Conservation (phyloP, 495 filamentous ascomycete species). For the Extremus antarcticus region DNA sequence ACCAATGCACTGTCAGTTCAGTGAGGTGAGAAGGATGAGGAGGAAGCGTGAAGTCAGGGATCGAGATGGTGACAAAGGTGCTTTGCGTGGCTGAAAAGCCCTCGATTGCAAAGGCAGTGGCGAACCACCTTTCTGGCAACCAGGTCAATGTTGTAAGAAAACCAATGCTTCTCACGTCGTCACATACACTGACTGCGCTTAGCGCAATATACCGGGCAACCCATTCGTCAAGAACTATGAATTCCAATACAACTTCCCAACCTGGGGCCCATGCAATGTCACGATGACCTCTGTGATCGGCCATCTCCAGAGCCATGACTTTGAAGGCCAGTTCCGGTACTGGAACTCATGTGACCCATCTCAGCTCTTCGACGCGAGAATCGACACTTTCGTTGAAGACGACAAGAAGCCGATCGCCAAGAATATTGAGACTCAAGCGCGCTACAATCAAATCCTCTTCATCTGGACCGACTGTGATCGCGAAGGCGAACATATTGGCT, state of each 20-base stretch:
- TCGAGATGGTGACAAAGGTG: slow-evolving; percentile 38
- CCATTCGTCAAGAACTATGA: slow-evolving; percentile 87
- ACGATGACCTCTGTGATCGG: slow-evolving; percentile 89
- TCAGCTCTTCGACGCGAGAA: slow-evolving; percentile 70
- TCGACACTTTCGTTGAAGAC: slow-evolving; percentile 54
- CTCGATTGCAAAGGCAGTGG: slow-evolving; percentile 89
- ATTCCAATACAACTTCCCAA: slow-evolving; percentile 74
- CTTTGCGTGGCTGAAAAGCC: slow-evolving; percentile 96
- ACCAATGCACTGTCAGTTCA: not conserved
- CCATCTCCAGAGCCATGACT: slow-evolving; percentile 67
- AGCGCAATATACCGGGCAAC: slow-evolving; percentile 51
- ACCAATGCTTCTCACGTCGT: not conserved
- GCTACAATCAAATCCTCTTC: slow-evolving; percentile 57
- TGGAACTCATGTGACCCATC: slow-evolving; percentile 76
- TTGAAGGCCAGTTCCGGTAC: slow-evolving; percentile 53
- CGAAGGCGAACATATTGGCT: slow-evolving; percentile 91
- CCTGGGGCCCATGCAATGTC: slow-evolving; percentile 73
- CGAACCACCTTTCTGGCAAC: slow-evolving; percentile 66
- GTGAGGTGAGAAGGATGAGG: not conserved
- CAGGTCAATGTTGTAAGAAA: slow-evolving; percentile 55
- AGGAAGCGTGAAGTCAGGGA: not conserved
- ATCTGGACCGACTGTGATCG: slow-evolving; percentile 99
- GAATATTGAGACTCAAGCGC: slow-evolving; percentile 74
- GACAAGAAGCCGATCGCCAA: slow-evolving; percentile 69
- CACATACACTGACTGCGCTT: slow-evolving; percentile 7